Evolutionary conservation across 176 grass and related monocot species (phyloP).

Genomic region (Triticum aestivum): IWGSC_CS_RefSeq_v2.1 NC_057797.1:363182814-363183313

Average conservation of each 20-base stretch:
- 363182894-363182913: constrained; percentile 78
- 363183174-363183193: constrained; percentile 78
- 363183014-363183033: background rate
- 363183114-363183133: constrained; percentile 85
- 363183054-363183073: constrained; percentile 76
- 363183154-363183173: constrained; percentile 77
- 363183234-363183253: constrained; percentile 43
- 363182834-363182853: constrained; percentile 76
- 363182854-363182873: constrained; percentile 59
- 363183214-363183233: constrained; percentile 64
- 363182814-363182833: constrained; percentile 80
- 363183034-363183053: constrained; percentile 69
- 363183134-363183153: constrained; percentile 76
- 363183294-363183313: too few relatives aligned
- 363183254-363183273: too few relatives aligned
- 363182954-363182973: too few relatives aligned
- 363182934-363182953: constrained; percentile 51
- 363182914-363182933: constrained; percentile 70
- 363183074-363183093: constrained; percentile 53
- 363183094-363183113: constrained; percentile 90
- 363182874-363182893: constrained; percentile 52
- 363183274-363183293: too few relatives aligned
- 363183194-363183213: constrained; percentile 90
- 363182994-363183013: too few relatives aligned
- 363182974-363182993: too few relatives aligned